Base-by-base conservation (phyloP, 2,329 filamentous ascomycete genomes). In the Penicillium sp. region DNA sequence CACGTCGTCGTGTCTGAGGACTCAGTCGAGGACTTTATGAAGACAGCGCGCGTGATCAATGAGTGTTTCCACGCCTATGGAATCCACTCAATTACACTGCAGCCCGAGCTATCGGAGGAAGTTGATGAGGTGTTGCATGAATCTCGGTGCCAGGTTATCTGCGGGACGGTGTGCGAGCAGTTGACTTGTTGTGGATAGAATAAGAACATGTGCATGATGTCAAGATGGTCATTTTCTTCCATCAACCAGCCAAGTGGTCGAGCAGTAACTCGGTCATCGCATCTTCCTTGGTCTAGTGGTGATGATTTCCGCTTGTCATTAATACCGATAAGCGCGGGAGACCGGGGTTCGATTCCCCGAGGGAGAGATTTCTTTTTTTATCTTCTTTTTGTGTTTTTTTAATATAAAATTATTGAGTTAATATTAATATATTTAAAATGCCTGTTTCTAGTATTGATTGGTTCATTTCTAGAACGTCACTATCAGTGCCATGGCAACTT, bases 21-120 rank as follows among this genome's bases (percentile, higher is more conserved):
- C 51, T 80, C 81, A 9, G 72, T 89, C 25, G 70, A 77, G 36
- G 76, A 77, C 49, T 91, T 91, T 68, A 81, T 84, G 74, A 77
- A 79, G 50, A 82, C 83, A 59, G 85, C 86, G 2, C 83, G 81
- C 64, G 83, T 82, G 2, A 83, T 90, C 53, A 82, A 82, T 58
- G 83, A 90, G 69, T 91, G 88, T 68, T 80, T 92, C 39, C 87
- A 89, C 66, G 86, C 83, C 2, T 90, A 90, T 66, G 89, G 88
- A 6, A 86, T 92, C 59, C 87, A 91, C 70, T 89, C 86, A 13
- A 81, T 79, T 4, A 91, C 89, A 1, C 69, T 93, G 33, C 89
- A 91, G 73, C 88, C 88, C 0, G 88, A 90, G 69, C 31, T 31
- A 31, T 64, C 82, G 17, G 68, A 68, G 6, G 52, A 52, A 1